Conservation (phyloP, 257 asterid genomes). For the Avicennia marina region DNA sequence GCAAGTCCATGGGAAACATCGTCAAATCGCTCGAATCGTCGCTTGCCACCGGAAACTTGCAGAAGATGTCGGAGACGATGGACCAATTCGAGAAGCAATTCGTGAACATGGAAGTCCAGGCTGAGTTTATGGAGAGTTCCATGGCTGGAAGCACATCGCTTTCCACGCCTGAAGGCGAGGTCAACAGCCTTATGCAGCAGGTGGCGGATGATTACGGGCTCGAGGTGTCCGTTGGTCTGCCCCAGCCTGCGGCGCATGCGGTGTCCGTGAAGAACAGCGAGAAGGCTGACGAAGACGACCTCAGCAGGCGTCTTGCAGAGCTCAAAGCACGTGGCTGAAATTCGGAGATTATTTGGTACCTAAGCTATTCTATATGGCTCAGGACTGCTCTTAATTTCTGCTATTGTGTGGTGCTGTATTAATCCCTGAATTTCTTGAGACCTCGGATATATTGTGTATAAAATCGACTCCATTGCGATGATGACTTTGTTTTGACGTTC, state of each 20-base stretch:
- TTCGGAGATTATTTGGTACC: constrained; percentile 8
- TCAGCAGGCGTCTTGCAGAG: constrained; percentile 90
- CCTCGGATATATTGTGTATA: constrained; percentile 22
- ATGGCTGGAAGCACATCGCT: constrained; percentile 98
- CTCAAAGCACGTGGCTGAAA: constrained; percentile 88
- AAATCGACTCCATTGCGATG: constrained; percentile 1
- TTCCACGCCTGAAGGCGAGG: constrained; percentile 92
- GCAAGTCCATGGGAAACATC: constrained; percentile 83
- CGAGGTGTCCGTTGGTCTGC: constrained; percentile 94
- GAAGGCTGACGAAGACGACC: constrained; percentile 88
- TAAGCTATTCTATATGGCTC: not conserved
- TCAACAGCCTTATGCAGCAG: constrained; percentile 88
- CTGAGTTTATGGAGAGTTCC: constrained; percentile 97
- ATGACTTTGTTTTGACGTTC: not conserved
- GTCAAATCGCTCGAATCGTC: constrained; percentile 85
- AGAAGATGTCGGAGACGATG: constrained; percentile 99
- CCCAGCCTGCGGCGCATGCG: constrained; percentile 77
- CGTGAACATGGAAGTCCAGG: constrained; percentile 98
- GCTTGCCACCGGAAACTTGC: constrained; percentile 79
- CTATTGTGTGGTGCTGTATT: not conserved
- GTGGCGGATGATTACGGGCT: constrained; percentile 98
- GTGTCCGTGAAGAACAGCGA: constrained; percentile 52
- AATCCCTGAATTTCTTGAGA: constrained; percentile 13
- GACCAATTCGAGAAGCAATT: constrained; percentile 89
- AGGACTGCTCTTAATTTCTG: not conserved